These are phyloP conservation scores for Solanum tacnaense DNA, from an alignment of 257 asterid species.

Conservation along the genomic window DNA sequence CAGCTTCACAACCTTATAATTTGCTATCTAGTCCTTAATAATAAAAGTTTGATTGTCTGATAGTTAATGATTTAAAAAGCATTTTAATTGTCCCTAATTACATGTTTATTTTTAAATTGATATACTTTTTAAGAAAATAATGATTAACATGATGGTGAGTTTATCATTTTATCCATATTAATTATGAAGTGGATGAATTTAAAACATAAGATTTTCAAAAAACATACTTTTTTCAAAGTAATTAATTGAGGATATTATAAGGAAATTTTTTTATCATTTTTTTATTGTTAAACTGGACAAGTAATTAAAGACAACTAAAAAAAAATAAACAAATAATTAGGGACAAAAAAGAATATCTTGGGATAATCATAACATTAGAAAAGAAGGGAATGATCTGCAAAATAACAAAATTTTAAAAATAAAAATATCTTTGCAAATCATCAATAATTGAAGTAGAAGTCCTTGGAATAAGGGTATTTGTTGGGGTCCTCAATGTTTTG, in stretches of 20 bases:
- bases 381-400: background rate
- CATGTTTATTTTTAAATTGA: too few species aligned
- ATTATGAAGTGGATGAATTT: too few species aligned
- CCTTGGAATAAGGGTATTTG: background rate
- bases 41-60: background rate
- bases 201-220: too few species aligned
- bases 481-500: conserved; percentile 1
- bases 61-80: background rate
- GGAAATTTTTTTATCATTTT: too few species aligned
- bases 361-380: background rate
- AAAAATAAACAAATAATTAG: too few species aligned
- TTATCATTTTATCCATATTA: too few species aligned
- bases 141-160: too few species aligned
- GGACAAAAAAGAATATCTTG: background rate
- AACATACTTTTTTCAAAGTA: too few species aligned
- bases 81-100: too few species aligned
- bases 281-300: too few species aligned
- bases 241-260: too few species aligned
- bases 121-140: too few species aligned
- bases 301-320: rapidly evolving
- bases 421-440: background rate
- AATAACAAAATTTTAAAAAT: background rate
- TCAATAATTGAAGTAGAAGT: background rate
- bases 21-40: background rate
- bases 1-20: background rate